Conservation (phyloP, 2,329 filamentous ascomycete species). For the Ascochyta fabae region DNA sequence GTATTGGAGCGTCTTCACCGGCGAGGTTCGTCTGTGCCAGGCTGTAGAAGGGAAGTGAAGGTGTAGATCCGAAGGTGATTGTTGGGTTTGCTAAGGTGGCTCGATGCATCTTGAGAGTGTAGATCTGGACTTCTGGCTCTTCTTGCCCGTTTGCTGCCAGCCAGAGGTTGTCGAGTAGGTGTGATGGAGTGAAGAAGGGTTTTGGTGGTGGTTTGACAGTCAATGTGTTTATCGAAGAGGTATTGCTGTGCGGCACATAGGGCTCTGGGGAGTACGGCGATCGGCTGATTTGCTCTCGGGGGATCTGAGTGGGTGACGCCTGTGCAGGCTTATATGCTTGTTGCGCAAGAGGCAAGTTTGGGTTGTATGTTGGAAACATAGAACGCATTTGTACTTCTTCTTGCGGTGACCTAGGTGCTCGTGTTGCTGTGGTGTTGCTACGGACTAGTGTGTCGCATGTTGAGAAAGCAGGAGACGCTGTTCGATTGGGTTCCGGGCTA, state of each 20-base stretch:
- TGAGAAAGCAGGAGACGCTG: constrained; percentile 46
- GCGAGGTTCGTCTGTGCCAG: constrained; percentile 63
- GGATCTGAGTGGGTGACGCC: constrained; percentile 67
- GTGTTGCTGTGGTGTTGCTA: constrained; percentile 45
- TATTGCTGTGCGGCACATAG: constrained; percentile 48
- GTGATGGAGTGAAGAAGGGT: constrained; percentile 57
- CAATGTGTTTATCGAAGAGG: constrained; percentile 35
- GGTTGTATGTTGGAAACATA: constrained; percentile 79
- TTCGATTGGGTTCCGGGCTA: constrained; percentile 41
- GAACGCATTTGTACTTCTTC: constrained; percentile 63
- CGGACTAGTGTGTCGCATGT: constrained; percentile 46
- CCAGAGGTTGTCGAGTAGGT: constrained; percentile 71
- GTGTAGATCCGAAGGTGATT: constrained; percentile 70
- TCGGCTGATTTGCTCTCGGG: constrained; percentile 69
- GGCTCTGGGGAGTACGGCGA: constrained; percentile 65
- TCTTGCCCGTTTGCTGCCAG: constrained; percentile 73
- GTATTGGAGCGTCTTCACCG: constrained; percentile 56
- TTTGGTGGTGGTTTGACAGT: constrained; percentile 30
- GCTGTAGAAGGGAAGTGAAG: constrained; percentile 73
- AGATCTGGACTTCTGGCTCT: constrained; percentile 44
- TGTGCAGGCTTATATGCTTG: constrained; percentile 76
- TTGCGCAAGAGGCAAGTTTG: constrained; percentile 67
- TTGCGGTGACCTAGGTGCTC: constrained; percentile 38
- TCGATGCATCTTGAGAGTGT: constrained; percentile 50
- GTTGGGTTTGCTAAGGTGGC: constrained; percentile 53